Conservation (phyloP, 805 yeast species). For the Starmerella etchellsii region DNA sequence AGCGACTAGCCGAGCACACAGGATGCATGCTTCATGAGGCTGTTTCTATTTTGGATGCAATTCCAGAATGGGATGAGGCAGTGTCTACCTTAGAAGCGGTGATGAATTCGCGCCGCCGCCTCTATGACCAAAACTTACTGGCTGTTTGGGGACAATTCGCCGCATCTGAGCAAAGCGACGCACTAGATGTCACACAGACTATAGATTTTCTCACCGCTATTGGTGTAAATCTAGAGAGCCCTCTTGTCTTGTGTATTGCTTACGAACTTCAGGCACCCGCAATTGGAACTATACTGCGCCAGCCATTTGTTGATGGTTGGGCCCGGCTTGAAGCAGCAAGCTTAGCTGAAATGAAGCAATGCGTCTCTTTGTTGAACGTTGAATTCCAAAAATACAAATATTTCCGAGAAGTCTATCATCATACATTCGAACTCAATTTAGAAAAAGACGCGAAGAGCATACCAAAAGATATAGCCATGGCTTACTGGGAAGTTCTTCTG, state of each 20-base stretch:
- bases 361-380: slow-evolving; percentile 27
- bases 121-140: slow-evolving; percentile 4
- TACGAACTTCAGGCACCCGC: slow-evolving; percentile 53
- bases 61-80: slow-evolving; percentile 4
- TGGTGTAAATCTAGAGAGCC: slow-evolving; percentile 61
- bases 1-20: slow-evolving; percentile 10
- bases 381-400: slow-evolving; percentile 31
- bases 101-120: slow-evolving; percentile 8
- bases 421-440: slow-evolving; percentile 52
- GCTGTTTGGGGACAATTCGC: slow-evolving; percentile 14
- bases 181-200: slow-evolving; percentile 71
- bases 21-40: slow-evolving; percentile 18
- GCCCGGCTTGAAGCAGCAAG: slow-evolving; percentile 26
- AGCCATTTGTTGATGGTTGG: slow-evolving; percentile 51
- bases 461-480: slow-evolving; percentile 47
- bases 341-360: slow-evolving; percentile 37
- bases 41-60: slow-evolving; percentile 7
- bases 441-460: slow-evolving; percentile 48
- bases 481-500: slow-evolving; percentile 66
- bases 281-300: slow-evolving; percentile 46
- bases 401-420: slow-evolving; percentile 51
- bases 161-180: slow-evolving; percentile 8
- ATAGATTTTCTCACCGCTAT: slow-evolving; percentile 52
- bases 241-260: slow-evolving; percentile 55
- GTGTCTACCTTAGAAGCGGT: neutral